Evolutionary conservation across 768 basidiomycete genomes (phyloP), one percentile per base, ranked within the genome.

Genomic region (Tylopilus sp.): DNA sequence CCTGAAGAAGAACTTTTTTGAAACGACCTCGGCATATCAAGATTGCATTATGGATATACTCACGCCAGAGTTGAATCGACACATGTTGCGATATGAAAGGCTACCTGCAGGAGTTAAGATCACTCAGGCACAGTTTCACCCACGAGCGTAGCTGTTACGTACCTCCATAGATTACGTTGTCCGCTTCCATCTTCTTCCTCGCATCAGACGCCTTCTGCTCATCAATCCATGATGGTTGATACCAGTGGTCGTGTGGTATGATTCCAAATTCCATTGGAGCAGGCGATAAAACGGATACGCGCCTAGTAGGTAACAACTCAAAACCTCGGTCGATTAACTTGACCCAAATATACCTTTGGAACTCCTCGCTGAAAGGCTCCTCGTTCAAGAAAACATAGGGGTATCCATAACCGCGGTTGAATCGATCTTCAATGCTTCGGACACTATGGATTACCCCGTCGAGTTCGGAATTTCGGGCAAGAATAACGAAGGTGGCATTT

Each of bases 61-160:
- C 55, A 85, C 82, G 1, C 83, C 85, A 2, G 83, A 85, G 62
- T 87, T 85, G 71, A 79, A 89, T 18, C 86, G 74, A 67, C 87
- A 88, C 86, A 89, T 87, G 56, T 87, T 85, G 17, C 85, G 76
- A 57, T 88, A 86, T 3, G 71, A 17, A 30, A 56, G 43, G 52
- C 55, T 50, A 28, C 52, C 55, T 62, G 21, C 4, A 44, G 5
- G 33, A 21, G 38, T 40, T 45, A 17, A 33, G 9, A 43, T 26
- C n/a, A 26, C 18, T n/a, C 31, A 13, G 6, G 31, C 22, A 22
- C 36, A 44, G 17, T 2, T n/a, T 15, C 21, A 17, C 18, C 17
- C 21, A 28, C 4, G 11, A 28, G 28, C 6, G 13, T 18, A 4
- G 20, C 12, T 22, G 53, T 22, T 38, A 71, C 68, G 44, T 45